A percentile compares a stretch with the other conserved stretches of the same genome.
These are phyloP conservation scores for Trypanosoma avium DNA, from an alignment of 208 protist genomes.

Conservation along the genomic window DNA sequence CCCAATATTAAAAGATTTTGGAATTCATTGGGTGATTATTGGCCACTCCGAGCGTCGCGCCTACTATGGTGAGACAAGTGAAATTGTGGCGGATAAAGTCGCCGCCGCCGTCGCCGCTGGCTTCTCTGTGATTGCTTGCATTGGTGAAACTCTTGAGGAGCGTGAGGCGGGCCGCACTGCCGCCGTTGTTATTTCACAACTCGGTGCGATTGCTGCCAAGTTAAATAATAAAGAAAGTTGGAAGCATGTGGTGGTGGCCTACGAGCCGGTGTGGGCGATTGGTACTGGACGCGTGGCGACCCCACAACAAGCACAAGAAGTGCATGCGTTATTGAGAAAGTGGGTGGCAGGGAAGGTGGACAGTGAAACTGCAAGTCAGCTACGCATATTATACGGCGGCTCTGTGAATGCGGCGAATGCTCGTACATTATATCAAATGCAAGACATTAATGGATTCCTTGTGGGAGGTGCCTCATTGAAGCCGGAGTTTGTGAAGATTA, in stretches of 20 bases:
- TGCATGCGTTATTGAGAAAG: slow-evolving; percentile 87
- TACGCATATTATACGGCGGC: slow-evolving; percentile 98
- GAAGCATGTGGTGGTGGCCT: slow-evolving; percentile 96
- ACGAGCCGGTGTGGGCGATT: slow-evolving; percentile 99
- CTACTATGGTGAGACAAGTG: slow-evolving; percentile 93
- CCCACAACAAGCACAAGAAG: slow-evolving; percentile 95
- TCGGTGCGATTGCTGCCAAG: slow-evolving; percentile 76
- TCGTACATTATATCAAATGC: slow-evolving; percentile 82
- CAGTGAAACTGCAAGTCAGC: slow-evolving; percentile 82
- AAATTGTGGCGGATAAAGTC: slow-evolving; percentile 94
- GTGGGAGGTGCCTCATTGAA: slow-evolving; percentile 98
- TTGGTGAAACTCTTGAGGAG: slow-evolving; percentile 96
- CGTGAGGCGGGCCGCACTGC: slow-evolving; percentile 90
- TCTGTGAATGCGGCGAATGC: slow-evolving; percentile 94
- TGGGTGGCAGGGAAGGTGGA: slow-evolving; percentile 90
- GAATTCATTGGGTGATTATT: slow-evolving; percentile 94
- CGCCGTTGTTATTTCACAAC: slow-evolving; percentile 91
- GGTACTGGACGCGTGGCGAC: slow-evolving; percentile 97
- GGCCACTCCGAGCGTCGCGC: slow-evolving; percentile 97
- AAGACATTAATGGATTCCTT: slow-evolving; percentile 98
- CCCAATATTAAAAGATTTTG: slow-evolving; percentile 93
- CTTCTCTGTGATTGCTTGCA: slow-evolving; percentile 95
- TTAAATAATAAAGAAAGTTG: slow-evolving; percentile 81
- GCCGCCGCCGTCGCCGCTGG: slow-evolving; percentile 72
- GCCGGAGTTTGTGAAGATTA: slow-evolving; percentile 95